These are phyloP conservation scores for Phytophthora citricola DNA, from an alignment of 352 stramenopile species.

Conservation along the genomic window DNA sequence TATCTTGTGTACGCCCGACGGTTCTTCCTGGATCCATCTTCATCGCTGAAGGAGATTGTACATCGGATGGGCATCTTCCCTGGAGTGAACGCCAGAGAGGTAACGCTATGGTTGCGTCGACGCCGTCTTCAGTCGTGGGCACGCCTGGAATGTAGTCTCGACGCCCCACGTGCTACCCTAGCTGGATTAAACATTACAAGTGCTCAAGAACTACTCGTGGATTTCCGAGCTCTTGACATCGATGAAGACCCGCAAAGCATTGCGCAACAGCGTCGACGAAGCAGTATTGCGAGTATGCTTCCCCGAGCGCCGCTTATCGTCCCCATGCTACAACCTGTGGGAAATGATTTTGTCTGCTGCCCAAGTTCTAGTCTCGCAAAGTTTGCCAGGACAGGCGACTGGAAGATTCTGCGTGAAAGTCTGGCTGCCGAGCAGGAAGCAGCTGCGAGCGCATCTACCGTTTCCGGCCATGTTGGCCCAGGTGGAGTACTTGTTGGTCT, in stretches of 20 bases:
- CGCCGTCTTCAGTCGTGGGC: conserved; percentile 64
- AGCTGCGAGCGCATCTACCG: conserved; percentile 11
- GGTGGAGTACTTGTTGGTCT: conserved; percentile 39
- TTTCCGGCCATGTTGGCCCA: conserved; percentile 19
- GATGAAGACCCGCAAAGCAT: conserved; percentile 36
- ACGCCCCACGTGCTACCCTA: conserved; percentile 48
- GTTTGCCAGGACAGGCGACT: conserved; percentile 45
- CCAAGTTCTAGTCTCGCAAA: conserved; percentile 34
- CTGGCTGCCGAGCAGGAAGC: conserved; percentile 38
- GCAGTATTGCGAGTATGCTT: conserved; percentile 26
- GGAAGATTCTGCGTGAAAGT: conserved; percentile 38
- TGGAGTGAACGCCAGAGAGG: conserved; percentile 58
- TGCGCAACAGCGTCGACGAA: conserved; percentile 29
- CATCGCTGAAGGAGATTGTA: conserved; percentile 66
- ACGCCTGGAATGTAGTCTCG: conserved; percentile 61
- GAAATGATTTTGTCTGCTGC: conserved; percentile 71
- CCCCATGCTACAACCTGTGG: conserved; percentile 55
- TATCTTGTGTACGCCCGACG: conserved; percentile 61
- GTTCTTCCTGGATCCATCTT: conserved; percentile 47
- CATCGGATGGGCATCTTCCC: conserved; percentile 59
- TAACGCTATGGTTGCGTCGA: conserved; percentile 71
- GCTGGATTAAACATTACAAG: conserved; percentile 52
- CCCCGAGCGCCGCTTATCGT: conserved; percentile 44
- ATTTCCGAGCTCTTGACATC: conserved; percentile 60
- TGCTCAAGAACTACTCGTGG: conserved; percentile 67